Evolutionary conservation across 1,139 yeast genomes (phyloP).

Genomic region (Magnusiomyces fungicola): DNA sequence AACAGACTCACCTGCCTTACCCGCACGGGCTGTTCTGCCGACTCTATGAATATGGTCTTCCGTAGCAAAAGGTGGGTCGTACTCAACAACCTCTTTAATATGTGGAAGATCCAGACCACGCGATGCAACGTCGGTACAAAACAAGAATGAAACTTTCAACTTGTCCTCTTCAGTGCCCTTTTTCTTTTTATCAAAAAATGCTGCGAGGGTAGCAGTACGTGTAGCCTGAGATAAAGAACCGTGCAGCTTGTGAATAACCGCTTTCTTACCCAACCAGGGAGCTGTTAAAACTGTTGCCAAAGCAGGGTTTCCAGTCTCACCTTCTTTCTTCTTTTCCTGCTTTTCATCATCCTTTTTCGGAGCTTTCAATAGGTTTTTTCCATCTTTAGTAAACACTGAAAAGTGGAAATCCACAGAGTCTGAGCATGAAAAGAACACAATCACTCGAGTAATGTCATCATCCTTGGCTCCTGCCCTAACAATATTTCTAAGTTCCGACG

Average conservation of each 20-base stretch:
- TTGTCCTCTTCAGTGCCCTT: conserved; percentile 27
- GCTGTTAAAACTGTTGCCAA: conserved; percentile 43
- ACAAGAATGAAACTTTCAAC: conserved; percentile 53
- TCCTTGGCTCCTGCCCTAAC: conserved; percentile 28
- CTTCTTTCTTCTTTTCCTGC: conserved; percentile 21
- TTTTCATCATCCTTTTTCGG: conserved; percentile 19
- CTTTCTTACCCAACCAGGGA: conserved; percentile 44
- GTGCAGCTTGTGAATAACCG: conserved; percentile 69
- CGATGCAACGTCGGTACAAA: conserved; percentile 90
- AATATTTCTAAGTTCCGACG: conserved; percentile 52
- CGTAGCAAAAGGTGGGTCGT: conserved; percentile 85
- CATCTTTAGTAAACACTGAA: conserved; percentile 50
- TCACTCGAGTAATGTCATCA: conserved; percentile 43
- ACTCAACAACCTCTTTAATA: conserved; percentile 74
- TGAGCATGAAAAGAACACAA: conserved; percentile 87
- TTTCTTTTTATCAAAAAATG: conserved; percentile 44
- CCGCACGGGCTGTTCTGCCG: conserved; percentile 96
- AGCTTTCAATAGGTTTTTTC: conserved; percentile 22
- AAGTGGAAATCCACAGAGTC: conserved; percentile 93
- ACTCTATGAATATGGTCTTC: conserved; percentile 92
- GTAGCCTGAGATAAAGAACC: conserved; percentile 82
- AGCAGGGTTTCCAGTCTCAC: conserved; percentile 14
- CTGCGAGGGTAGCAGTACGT: conserved; percentile 67
- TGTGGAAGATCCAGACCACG: conserved; percentile 81
- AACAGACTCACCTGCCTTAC: conserved; percentile 62